Conservation (phyloP, 164 flowering plant species). For the Dillenia turbinata region DNA sequence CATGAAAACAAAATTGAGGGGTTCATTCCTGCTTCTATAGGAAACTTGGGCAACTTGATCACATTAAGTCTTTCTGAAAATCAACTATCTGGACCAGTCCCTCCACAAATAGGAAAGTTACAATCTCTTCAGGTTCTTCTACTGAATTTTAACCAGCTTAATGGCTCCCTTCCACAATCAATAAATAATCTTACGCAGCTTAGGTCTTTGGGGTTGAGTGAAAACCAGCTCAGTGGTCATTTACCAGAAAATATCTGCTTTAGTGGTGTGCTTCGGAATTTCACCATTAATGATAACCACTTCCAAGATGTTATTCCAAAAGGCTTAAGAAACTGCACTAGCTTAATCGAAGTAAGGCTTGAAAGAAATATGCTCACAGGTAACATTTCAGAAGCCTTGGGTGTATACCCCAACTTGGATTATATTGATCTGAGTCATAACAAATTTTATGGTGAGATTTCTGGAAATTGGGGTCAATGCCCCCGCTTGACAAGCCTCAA, state of each 20-base stretch:
- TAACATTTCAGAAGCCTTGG: background rate
- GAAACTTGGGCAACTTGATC: slow-evolving; percentile 1
- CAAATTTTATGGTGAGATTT: slow-evolving; percentile 2
- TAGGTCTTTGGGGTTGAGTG: too few relatives aligned
- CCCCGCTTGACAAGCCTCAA: background rate
- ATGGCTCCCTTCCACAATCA: too few relatives aligned
- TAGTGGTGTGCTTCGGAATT: background rate
- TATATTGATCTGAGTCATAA: slow-evolving; percentile 4
- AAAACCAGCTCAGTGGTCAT: too few relatives aligned
- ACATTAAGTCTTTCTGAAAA: too few relatives aligned
- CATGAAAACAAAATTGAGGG: background rate
- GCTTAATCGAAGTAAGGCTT: slow-evolving; percentile 1
- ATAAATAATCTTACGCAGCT: too few relatives aligned
- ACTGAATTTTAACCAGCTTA: too few relatives aligned
- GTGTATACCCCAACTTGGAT: background rate
- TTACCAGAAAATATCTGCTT: too few relatives aligned
- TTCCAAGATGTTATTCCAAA: background rate
- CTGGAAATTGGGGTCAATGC: background rate
- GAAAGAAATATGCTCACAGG: slow-evolving; percentile 1
- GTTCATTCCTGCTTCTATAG: slow-evolving; percentile 2
- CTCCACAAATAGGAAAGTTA: too few relatives aligned
- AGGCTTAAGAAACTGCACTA: slow-evolving; percentile 1
- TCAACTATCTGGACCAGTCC: background rate
- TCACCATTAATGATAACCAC: too few relatives aligned
- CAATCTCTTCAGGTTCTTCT: too few relatives aligned